These are phyloP conservation scores for Lachnellula willkommii DNA, from an alignment of 2,329 filamentous ascomycete genomes.

Conservation along the genomic window DNA sequence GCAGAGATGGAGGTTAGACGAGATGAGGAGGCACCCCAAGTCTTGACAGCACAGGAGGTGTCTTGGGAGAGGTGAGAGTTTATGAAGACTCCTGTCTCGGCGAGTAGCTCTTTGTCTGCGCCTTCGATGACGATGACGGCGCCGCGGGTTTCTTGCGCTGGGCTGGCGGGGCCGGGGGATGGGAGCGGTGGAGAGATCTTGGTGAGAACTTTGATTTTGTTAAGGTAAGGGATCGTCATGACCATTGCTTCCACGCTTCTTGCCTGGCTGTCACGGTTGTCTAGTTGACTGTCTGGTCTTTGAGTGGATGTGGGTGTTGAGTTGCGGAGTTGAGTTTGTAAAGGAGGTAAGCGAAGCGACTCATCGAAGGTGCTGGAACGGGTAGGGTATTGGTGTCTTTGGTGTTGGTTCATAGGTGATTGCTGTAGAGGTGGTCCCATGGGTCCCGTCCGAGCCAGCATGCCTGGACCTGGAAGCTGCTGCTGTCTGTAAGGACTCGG, in stretches of 20 bases:
- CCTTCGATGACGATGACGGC: conserved; percentile 82
- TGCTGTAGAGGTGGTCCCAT: conserved; percentile 30
- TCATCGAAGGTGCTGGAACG: conserved; percentile 27
- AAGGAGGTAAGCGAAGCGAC: conserved; percentile 32
- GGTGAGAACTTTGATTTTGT: conserved; percentile 71
- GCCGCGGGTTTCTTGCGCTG: conserved; percentile 53
- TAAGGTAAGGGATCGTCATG: conserved; percentile 67
- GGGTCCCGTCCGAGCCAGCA: conserved; percentile 17
- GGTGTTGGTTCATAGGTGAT: conserved; percentile 24
- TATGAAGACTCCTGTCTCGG: conserved; percentile 58
- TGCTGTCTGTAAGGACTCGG: conserved; percentile 36
- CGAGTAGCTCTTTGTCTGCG: conserved; percentile 46
- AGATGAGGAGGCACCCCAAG: conserved; percentile 18
- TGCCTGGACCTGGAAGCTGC: conserved; percentile 23
- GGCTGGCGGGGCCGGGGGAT: conserved; percentile 32
- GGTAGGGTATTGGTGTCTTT: conserved; percentile 22
- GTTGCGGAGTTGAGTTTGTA: conserved; percentile 32
- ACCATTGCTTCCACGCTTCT: conserved; percentile 62
- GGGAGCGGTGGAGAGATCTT: conserved; percentile 68
- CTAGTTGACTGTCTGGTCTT: conserved; percentile 28
- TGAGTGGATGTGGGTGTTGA: conserved; percentile 35
- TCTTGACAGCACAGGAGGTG: conserved; percentile 23
- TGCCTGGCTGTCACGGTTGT: conserved; percentile 33
- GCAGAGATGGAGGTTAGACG: background rate
- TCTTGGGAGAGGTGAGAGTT: conserved; percentile 31